Percentiles rank a stretch among this genome's conserved stretches.
Conservation (phyloP, 1,284 basidiomycete genomes). For the Cryptococcus sp. region DNA sequence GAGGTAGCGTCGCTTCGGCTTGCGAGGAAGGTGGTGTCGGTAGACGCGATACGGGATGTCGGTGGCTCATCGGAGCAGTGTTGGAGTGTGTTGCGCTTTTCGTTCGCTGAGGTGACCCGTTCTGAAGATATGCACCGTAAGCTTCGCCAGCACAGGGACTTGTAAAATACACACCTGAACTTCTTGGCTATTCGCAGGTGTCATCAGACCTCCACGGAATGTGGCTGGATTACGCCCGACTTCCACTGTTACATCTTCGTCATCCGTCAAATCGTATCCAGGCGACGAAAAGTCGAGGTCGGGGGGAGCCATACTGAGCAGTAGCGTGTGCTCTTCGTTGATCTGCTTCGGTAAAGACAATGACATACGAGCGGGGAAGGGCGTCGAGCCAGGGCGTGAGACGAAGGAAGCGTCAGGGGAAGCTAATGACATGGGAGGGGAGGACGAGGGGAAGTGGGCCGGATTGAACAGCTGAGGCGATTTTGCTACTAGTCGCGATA, state of each 20-base stretch:
- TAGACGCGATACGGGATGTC: constrained; percentile 17
- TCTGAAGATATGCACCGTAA: constrained; percentile 3
- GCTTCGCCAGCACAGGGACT: too few species aligned
- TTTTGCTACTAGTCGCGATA: constrained; percentile 17
- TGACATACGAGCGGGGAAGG: constrained; percentile 10
- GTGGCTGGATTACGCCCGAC: constrained; percentile 6
- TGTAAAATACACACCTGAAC: constrained; percentile 17
- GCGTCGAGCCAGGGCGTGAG: constrained; percentile 9
- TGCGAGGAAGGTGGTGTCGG: constrained; percentile 37
- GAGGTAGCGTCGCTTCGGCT: background rate
- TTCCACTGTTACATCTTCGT: constrained; percentile 16
- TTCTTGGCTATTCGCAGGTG: constrained; percentile 37
- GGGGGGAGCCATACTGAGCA: constrained; percentile 22
- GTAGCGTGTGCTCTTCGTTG: constrained; percentile 23
- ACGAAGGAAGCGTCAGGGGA: constrained; percentile 3
- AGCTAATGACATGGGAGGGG: background rate
- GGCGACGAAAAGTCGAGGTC: constrained; percentile 12
- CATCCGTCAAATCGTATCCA: constrained; percentile 16
- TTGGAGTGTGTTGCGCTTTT: background rate
- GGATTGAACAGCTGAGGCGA: constrained; percentile 7
- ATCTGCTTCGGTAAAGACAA: constrained; percentile 7
- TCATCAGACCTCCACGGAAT: constrained; percentile 33
- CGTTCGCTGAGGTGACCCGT: constrained; percentile 8
- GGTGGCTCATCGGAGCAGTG: background rate
- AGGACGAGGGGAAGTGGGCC: constrained; percentile 14